Evolutionary conservation across 2,329 filamentous ascomycete species (phyloP), one percentile per base, ranked within the genome.

Genomic region (Aspergillus sp.): DNA sequence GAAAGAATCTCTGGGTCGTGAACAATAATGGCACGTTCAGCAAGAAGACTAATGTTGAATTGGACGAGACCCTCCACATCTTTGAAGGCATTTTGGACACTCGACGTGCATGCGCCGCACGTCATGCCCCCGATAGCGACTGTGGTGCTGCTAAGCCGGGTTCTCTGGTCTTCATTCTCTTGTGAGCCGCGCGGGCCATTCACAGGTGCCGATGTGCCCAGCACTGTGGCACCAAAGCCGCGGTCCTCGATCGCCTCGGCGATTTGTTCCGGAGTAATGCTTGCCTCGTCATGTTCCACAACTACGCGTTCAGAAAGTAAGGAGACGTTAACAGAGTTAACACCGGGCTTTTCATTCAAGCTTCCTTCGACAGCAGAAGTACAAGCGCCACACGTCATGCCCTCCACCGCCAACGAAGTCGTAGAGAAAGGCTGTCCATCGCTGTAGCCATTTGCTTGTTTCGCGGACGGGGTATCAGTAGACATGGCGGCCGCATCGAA

Each of bases 41-140:
- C 94, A 30, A 97, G 77, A 55, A 98, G 73, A 68, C 88, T 95
- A 65, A 98, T 94, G 62, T 95, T 95, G 74, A 97, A 95, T 54
- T 89, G 87, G 47, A 88, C 63, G 10, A 97, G 68, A 26, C 93
- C 93, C 7, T 86, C 81, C 2, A 91, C 69, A 52, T 78, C 80
- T 55, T 81, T 80, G 68, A 98, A 93, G 3, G 86, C 88, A 43
- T 80, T 78, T 60, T 96, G 87, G 1, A 97, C 82, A 4, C 91
- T 89, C 1, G 91, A 91, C 0, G 93, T 97, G 68, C 93, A 98
- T 38, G 93, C 88, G 26, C 91, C 91, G 63, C 93, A 97, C 1
- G 93, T 98, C 93, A 98, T 98, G 43, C 93, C 93, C 56, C 93
- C 88, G 46, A 98, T 87, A 4, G 86, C 82, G 12, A 98, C 77